Conservation (phyloP, 169 alveolate species). For the Plasmodium fragile region DNA sequence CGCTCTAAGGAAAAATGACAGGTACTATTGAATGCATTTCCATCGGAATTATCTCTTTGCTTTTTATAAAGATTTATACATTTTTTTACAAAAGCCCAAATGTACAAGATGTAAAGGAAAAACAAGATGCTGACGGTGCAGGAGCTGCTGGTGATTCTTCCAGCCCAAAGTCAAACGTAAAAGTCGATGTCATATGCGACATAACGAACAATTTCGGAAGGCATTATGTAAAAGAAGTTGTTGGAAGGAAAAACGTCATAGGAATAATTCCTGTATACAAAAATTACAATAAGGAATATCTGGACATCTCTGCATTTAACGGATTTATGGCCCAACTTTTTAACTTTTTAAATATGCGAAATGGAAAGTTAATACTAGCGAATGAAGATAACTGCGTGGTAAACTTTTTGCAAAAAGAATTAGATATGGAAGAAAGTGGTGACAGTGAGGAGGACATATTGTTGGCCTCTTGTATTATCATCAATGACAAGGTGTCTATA, state of each 20-base stretch:
- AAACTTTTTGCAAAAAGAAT: constrained; percentile 18
- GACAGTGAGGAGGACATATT: constrained; percentile 5
- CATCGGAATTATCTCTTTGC: constrained; percentile 28
- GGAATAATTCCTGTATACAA: constrained; percentile 72
- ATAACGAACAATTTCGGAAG: constrained; percentile 73
- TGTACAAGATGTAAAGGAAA: constrained; percentile 4
- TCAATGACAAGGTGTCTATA: constrained; percentile 50
- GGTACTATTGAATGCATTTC: constrained; percentile 52
- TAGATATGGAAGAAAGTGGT: constrained; percentile 4
- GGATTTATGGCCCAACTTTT: constrained; percentile 59
- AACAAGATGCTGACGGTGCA: not conserved
- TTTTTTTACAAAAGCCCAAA: constrained; percentile 24
- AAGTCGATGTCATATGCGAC: constrained; percentile 60
- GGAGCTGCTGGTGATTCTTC: not conserved
- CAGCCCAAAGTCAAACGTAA: constrained; percentile 4
- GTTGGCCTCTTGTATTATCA: constrained; percentile 65
- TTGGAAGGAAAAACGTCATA: constrained; percentile 40
- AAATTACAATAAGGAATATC: constrained; percentile 59
- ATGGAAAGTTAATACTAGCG: constrained; percentile 74
- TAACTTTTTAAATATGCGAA: constrained; percentile 47
- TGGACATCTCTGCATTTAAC: constrained; percentile 32
- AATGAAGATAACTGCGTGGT: constrained; percentile 53
- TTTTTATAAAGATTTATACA: constrained; percentile 41
- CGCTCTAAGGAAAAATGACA: constrained; percentile 15
- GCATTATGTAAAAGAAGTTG: constrained; percentile 43